These are phyloP conservation scores for Paramarasmius palmivorus DNA, from an alignment of 1,284 basidiomycete species.

Conservation along the genomic window DNA sequence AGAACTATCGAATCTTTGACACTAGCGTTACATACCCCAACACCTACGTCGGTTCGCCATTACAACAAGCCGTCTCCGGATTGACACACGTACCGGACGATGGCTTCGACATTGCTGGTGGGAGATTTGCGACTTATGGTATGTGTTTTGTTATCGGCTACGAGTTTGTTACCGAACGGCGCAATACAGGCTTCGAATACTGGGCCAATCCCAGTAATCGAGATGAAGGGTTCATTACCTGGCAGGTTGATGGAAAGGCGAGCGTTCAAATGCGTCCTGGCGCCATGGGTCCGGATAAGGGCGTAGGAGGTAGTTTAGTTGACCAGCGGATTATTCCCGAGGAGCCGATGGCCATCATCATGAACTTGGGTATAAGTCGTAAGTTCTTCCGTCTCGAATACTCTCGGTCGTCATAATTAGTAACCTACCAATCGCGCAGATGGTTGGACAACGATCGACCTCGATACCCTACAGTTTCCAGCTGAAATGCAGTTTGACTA, in stretches of 20 bases:
- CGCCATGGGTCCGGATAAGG: slow-evolving; percentile 56
- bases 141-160: slow-evolving; percentile 14
- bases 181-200: slow-evolving; percentile 63
- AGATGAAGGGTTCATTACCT: slow-evolving; percentile 61
- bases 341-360: slow-evolving; percentile 70
- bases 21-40: slow-evolving; percentile 53
- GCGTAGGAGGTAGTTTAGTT: slow-evolving; percentile 45
- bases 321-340: slow-evolving; percentile 67
- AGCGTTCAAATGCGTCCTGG: slow-evolving; percentile 53
- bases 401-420: too few species aligned
- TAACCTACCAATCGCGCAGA: too few species aligned
- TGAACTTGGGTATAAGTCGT: slow-evolving; percentile 71
- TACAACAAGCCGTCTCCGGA: slow-evolving; percentile 60
- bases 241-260: slow-evolving; percentile 58
- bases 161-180: background rate
- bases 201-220: slow-evolving; percentile 57
- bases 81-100: slow-evolving; percentile 49
- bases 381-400: slow-evolving; percentile 24
- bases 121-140: slow-evolving; percentile 48
- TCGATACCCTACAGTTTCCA: slow-evolving; percentile 60
- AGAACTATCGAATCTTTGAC: slow-evolving; percentile 52
- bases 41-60: slow-evolving; percentile 49
- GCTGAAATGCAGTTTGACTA: slow-evolving; percentile 69
- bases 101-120: slow-evolving; percentile 54
- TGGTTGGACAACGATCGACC: slow-evolving; percentile 48